These are phyloP conservation scores for Prunus mira DNA, from an alignment of 306 rosid species.

Conservation along the genomic window DNA sequence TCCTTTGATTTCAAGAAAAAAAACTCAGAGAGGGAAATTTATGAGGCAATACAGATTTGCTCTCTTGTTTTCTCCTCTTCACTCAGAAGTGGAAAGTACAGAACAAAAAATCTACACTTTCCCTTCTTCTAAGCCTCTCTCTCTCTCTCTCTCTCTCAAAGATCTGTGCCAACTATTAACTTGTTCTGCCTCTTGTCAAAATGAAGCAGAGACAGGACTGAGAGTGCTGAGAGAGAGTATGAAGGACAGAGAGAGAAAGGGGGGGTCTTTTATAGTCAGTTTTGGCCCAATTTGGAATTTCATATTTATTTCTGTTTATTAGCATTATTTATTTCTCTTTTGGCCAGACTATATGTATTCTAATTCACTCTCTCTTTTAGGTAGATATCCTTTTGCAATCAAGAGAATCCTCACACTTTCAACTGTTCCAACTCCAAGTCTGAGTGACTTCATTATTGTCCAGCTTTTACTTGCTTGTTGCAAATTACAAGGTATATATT, in stretches of 20 bases:
- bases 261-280: conserved; percentile 55
- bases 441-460: background rate
- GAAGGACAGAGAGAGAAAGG: conserved; percentile 6
- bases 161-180: conserved; percentile 21
- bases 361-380: background rate
- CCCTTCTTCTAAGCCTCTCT: background rate
- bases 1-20: background rate
- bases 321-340: background rate
- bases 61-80: background rate
- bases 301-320: background rate
- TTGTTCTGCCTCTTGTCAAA: conserved; percentile 14
- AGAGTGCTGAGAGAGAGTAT: conserved; percentile 7
- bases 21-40: conserved; percentile 14
- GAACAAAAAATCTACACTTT: background rate
- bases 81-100: conserved; percentile 8
- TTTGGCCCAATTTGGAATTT: conserved; percentile 23
- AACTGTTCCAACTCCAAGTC: background rate
- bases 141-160: conserved; percentile 14
- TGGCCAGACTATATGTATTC: conserved; percentile 18
- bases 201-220: conserved; percentile 29
- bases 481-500: background rate
- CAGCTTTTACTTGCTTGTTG: background rate
- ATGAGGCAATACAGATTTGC: background rate
- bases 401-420: background rate
- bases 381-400: background rate